A percentile compares a stretch with the other conserved stretches of the same genome.
These are phyloP conservation scores for Diversispora eburnea DNA, from an alignment of 192 early-diverging fungal genomes.

Conservation along the genomic window DNA sequence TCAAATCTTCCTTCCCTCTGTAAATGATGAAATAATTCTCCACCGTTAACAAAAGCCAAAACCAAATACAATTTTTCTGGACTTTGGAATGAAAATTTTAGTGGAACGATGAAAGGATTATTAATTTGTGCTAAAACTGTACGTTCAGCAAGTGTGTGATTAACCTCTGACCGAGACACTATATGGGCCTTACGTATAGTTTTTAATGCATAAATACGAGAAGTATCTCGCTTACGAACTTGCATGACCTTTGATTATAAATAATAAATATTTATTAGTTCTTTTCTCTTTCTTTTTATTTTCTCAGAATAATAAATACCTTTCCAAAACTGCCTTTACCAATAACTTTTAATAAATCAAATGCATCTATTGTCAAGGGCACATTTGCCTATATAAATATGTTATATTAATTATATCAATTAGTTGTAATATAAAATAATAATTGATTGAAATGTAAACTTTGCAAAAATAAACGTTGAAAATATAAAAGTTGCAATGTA, in stretches of 20 bases:
- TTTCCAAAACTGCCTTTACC: constrained; percentile 97
- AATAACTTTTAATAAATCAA: constrained; percentile 92
- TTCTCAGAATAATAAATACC: constrained; percentile 44
- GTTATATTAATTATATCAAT: too few relatives aligned
- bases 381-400: constrained; percentile 48
- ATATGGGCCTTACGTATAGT: constrained; percentile 91
- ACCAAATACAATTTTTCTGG: constrained; percentile 94
- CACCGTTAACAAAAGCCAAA: constrained; percentile 92
- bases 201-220: constrained; percentile 97
- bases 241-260: constrained; percentile 63
- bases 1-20: constrained; percentile 85
- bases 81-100: constrained; percentile 94
- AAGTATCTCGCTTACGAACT: constrained; percentile 87
- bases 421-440: too few relatives aligned
- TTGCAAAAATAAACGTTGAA: too few relatives aligned
- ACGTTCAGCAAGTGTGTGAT: constrained; percentile 90
- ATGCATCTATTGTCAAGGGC: constrained; percentile 82
- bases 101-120: constrained; percentile 90
- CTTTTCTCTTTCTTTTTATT: background rate
- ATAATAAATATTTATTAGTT: background rate
- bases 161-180: constrained; percentile 87
- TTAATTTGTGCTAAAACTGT: constrained; percentile 86
- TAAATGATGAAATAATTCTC: constrained; percentile 95
- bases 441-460: too few relatives aligned
- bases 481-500: too few relatives aligned